Conservation (phyloP, 345 rosid genomes). For the Pseudoturritis turrita region DNA sequence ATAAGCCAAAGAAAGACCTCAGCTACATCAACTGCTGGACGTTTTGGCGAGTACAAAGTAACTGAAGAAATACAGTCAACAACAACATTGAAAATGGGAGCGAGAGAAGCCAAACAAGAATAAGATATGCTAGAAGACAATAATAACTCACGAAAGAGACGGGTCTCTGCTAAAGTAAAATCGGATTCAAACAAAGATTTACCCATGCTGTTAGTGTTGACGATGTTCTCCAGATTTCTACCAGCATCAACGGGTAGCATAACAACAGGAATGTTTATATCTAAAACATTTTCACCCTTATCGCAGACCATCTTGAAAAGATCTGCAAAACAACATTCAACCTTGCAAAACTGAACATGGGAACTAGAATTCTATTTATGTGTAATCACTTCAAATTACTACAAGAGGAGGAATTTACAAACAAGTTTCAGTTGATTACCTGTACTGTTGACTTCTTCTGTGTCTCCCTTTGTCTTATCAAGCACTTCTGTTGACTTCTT, state of each 20-base stretch:
- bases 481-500: too few species aligned
- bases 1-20: conserved; percentile 98
- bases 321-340: conserved; percentile 45
- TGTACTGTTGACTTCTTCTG: conserved; percentile 49
- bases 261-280: conserved; percentile 69
- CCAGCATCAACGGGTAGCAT: conserved; percentile 99
- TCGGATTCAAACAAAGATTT: conserved; percentile 1
- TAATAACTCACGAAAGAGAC: not conserved
- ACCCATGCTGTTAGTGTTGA: conserved; percentile 43
- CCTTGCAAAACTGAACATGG: conserved; percentile 3
- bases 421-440: conserved; percentile 36
- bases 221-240: conserved; percentile 37
- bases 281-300: conserved; percentile 57
- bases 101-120: not conserved
- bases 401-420: not conserved
- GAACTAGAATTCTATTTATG: not conserved
- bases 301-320: conserved; percentile 98
- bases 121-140: not conserved
- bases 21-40: conserved; percentile 89
- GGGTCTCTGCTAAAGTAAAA: not conserved
- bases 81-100: not conserved
- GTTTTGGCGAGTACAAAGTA: conserved; percentile 82
- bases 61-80: conserved; percentile 49
- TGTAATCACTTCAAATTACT: not conserved
- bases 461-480: too few species aligned